Conservation (phyloP, 2,329 filamentous ascomycete species). For the Thelonectria blattea region DNA sequence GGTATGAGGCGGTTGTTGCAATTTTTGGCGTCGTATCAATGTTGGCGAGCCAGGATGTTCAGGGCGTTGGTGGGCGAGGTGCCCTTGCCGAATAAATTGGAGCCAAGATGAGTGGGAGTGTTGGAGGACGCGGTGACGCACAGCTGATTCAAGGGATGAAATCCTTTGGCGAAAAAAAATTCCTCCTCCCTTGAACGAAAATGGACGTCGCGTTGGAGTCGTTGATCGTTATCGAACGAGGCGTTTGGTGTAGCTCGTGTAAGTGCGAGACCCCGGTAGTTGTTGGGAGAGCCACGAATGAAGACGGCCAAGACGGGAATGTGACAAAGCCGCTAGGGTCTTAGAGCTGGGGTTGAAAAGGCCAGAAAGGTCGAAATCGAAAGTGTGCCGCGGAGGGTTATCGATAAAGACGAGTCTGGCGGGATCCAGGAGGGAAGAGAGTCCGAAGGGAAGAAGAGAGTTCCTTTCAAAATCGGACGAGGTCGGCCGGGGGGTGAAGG, state of each 20-base stretch:
- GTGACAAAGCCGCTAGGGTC: constrained; percentile 8
- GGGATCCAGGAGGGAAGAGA: neutral
- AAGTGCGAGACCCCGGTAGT: constrained; percentile 15
- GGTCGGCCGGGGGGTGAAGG: constrained; percentile 4
- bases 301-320: constrained; percentile 1
- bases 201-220: neutral
- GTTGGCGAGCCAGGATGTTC: constrained; percentile 15
- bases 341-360: neutral
- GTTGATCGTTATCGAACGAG: neutral
- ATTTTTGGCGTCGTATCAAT: constrained; percentile 13
- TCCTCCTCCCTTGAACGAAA: constrained; percentile 7
- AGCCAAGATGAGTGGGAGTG: constrained; percentile 3
- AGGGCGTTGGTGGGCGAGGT: constrained; percentile 11
- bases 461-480: constrained; percentile 5
- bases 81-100: constrained; percentile 18
- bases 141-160: neutral
- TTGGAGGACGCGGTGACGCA: neutral
- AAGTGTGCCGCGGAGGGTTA: neutral
- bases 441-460: neutral
- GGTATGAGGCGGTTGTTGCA: constrained; percentile 9
- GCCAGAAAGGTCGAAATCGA: neutral
- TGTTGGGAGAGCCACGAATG: constrained; percentile 2
- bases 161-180: neutral
- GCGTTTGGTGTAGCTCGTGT: constrained; percentile 7
- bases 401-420: constrained; percentile 8